phyloP scores from a whole-genome alignment of 257 asterid species.

The Fraxinus cuspidata region DNA sequence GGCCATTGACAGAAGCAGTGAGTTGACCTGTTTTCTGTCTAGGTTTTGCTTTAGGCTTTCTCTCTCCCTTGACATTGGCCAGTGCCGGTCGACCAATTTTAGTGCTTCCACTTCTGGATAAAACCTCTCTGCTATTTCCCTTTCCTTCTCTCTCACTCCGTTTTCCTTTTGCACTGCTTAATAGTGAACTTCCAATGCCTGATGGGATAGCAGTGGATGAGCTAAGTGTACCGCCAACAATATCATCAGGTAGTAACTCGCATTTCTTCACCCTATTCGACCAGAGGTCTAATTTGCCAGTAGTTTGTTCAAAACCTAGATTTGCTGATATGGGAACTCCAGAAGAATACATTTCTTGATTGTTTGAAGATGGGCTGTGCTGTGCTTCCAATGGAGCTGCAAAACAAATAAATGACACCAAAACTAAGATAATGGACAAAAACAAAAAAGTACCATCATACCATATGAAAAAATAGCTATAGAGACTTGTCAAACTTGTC shows the following conservation, averaged over 20 bases:
- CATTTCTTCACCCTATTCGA: slow-evolving; percentile 63
- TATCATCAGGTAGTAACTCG: slow-evolving; percentile 72
- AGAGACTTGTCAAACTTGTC: neutral
- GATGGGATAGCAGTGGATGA: slow-evolving; percentile 30
- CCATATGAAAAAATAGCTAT: neutral
- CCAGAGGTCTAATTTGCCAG: slow-evolving; percentile 55
- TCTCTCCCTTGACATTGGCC: slow-evolving; percentile 46
- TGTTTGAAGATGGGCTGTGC: slow-evolving; percentile 66
- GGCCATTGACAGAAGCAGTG: slow-evolving; percentile 55
- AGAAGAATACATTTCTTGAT: slow-evolving; percentile 54
- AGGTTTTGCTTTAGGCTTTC: slow-evolving; percentile 47
- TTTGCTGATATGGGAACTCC: slow-evolving; percentile 44
- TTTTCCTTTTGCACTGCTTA: slow-evolving; percentile 54
- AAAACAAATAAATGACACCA: slow-evolving; percentile 30
- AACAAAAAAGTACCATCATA: slow-evolving; percentile 13
- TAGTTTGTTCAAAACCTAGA: slow-evolving; percentile 53
- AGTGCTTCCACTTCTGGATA: slow-evolving; percentile 45
- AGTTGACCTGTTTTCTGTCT: slow-evolving; percentile 54
- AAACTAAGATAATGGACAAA: slow-evolving; percentile 15
- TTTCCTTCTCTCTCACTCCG: slow-evolving; percentile 60
- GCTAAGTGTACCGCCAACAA: slow-evolving; percentile 50
- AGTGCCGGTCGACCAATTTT: slow-evolving; percentile 41
- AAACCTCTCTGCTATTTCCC: slow-evolving; percentile 43
- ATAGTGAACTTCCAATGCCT: slow-evolving; percentile 44
- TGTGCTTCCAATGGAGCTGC: slow-evolving; percentile 67